Percentiles rank a stretch among this genome's conserved stretches.
Evolutionary conservation across 768 basidiomycete genomes (phyloP).

Genomic region (Naganishia antarctica): DNA sequence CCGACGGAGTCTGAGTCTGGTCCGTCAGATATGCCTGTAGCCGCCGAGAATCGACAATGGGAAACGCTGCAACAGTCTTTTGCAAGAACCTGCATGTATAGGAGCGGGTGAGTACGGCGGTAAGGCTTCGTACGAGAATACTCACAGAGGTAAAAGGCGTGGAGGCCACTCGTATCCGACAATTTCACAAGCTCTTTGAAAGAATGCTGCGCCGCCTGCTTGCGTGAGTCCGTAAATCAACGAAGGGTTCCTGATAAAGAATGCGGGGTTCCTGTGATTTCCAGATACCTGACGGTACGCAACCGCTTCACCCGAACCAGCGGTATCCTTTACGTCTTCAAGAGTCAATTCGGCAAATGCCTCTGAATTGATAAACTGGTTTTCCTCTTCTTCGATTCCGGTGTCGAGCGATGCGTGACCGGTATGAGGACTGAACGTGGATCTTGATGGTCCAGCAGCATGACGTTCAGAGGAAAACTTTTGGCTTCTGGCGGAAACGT

Average conservation of each 20-base stretch:
- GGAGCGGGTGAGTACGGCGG: not conserved
- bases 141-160: slow-evolving; percentile 25
- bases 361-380: slow-evolving; percentile 28
- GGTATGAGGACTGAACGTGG: not conserved
- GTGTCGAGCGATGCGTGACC: slow-evolving; percentile 5
- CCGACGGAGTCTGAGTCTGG: slow-evolving; percentile 21
- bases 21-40: slow-evolving; percentile 28
- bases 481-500: not conserved
- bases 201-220: slow-evolving; percentile 22
- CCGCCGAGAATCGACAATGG: slow-evolving; percentile 31
- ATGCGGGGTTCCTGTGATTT: slow-evolving; percentile 26
- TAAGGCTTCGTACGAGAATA: not conserved
- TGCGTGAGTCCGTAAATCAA: slow-evolving; percentile 29
- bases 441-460: not conserved
- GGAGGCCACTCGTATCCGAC: slow-evolving; percentile 16
- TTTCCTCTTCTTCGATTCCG: slow-evolving; percentile 27
- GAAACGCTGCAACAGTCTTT: slow-evolving; percentile 29
- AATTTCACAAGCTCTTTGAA: slow-evolving; percentile 8
- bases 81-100: slow-evolving; percentile 22
- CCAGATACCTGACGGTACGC: slow-evolving; percentile 29
- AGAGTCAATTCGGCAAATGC: slow-evolving; percentile 29
- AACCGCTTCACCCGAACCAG: slow-evolving; percentile 19
- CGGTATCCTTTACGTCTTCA: slow-evolving; percentile 9
- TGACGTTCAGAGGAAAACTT: not conserved
- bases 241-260: slow-evolving; percentile 27